Conservation (phyloP, 2,329 filamentous ascomycete species). For the Aspergillus calidoustus region DNA sequence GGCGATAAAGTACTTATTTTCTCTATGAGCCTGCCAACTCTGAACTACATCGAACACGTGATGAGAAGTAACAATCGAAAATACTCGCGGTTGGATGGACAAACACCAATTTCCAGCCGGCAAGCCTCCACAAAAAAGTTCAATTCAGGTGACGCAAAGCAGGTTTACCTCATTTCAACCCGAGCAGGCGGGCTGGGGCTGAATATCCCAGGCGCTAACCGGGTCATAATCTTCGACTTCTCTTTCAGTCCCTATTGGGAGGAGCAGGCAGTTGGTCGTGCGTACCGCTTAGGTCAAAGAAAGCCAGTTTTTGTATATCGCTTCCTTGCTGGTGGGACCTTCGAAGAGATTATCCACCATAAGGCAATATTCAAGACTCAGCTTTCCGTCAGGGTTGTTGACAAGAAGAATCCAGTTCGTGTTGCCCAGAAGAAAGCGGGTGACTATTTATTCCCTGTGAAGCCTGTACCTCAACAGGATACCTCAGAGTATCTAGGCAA, state of each 20-base stretch:
- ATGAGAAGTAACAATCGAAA: slow-evolving; percentile 55
- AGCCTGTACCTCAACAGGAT: slow-evolving; percentile 56
- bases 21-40: slow-evolving; percentile 70
- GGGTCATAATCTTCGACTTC: slow-evolving; percentile 85
- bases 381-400: slow-evolving; percentile 77
- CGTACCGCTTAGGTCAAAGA: slow-evolving; percentile 81
- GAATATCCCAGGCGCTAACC: slow-evolving; percentile 82
- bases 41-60: slow-evolving; percentile 69
- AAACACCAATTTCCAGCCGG: slow-evolving; percentile 59
- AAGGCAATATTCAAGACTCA: slow-evolving; percentile 81
- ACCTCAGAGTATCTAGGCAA: slow-evolving; percentile 61
- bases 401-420: slow-evolving; percentile 77
- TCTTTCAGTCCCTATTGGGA: slow-evolving; percentile 80
- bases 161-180: slow-evolving; percentile 80
- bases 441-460: slow-evolving; percentile 65
- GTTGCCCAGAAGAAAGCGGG: slow-evolving; percentile 60
- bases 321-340: slow-evolving; percentile 77
- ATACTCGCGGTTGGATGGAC: slow-evolving; percentile 70
- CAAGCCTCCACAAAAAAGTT: slow-evolving; percentile 70
- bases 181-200: slow-evolving; percentile 79
- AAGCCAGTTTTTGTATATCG: slow-evolving; percentile 86
- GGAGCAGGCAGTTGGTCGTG: slow-evolving; percentile 83
- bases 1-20: slow-evolving; percentile 83
- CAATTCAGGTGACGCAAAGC: slow-evolving; percentile 58
- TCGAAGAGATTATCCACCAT: slow-evolving; percentile 75